Conservation (phyloP, 2,329 filamentous ascomycete genomes). For the Epichloe sp. region DNA sequence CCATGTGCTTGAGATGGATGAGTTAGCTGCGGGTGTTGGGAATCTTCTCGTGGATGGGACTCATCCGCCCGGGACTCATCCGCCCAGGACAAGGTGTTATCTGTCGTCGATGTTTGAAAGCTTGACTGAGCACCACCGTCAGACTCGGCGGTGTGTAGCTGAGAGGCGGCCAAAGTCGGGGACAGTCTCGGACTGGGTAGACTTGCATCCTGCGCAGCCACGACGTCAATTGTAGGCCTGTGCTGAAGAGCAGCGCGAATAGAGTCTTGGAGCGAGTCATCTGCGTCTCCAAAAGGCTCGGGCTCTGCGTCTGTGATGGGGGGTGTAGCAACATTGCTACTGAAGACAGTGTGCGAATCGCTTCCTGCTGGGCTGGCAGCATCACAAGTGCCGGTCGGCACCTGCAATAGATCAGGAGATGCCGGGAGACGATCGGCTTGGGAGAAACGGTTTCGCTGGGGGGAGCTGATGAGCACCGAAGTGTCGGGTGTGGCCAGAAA, state of each 20-base stretch:
- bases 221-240: conserved; percentile 49
- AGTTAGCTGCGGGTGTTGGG: conserved; percentile 10
- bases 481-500: conserved; percentile 46
- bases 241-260: conserved; percentile 34
- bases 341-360: conserved; percentile 47
- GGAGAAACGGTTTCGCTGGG: conserved; percentile 24
- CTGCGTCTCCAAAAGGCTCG: conserved; percentile 42
- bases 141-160: conserved; percentile 34
- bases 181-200: conserved; percentile 90
- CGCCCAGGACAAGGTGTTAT: conserved; percentile 19
- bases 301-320: conserved; percentile 62
- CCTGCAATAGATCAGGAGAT: conserved; percentile 29
- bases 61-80: conserved; percentile 31
- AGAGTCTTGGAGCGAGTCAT: conserved; percentile 35
- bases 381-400: conserved; percentile 27
- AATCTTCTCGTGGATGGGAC: conserved; percentile 24
- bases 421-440: conserved; percentile 29
- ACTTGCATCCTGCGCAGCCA: conserved; percentile 74
- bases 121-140: conserved; percentile 25
- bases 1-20: conserved; percentile 7
- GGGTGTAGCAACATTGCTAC: conserved; percentile 59
- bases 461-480: conserved; percentile 28
- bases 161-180: conserved; percentile 67
- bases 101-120: conserved; percentile 19
- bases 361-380: conserved; percentile 39